Base-by-base conservation (phyloP, 2,329 filamentous ascomycete species). In the Aspergillus eucalypticola region DNA sequence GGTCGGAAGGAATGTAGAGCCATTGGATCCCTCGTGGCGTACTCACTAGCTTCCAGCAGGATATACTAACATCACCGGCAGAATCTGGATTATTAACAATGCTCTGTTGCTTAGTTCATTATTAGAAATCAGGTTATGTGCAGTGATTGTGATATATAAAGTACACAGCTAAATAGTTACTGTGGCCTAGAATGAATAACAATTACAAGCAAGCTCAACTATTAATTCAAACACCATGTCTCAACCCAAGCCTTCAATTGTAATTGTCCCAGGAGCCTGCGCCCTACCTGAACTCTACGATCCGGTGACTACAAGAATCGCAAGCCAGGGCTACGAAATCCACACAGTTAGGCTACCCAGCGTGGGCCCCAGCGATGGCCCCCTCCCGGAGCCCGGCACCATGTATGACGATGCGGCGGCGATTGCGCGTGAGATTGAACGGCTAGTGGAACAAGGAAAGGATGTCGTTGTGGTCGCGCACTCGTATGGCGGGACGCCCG, bases 161-260 rank as follows among this genome's bases (percentile, higher is more conserved):
- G 32, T 15, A 13, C 4, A 35, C 11, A 35, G 11, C 32, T 4
- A 2, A 6, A 13, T 35, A 13, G 32, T 2, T 13, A 35, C 5
- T 13, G 29, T 32, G 11, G 32, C 10, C 10, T 35, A 13, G 32
- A 2, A 15, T 35, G 32, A 35, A 4, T 3, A 35, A 11, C 32
- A 35, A 35, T 15, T 35, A 15, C 32, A 15, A 13, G 32, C 32
- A 35, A 35, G 5, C 11, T 35, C 32, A 35, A 5, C 4, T 6
- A 35, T 15, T 2, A 5, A 5, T 35, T 35, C 1, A 5, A 13
- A 78, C 61, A 23, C 73, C 70, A 50, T 69, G 73, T 29, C 44
- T 27, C 21, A 27, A 25, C 1, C 23, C 5, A 29, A 49, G n/a
- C 44, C 44, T 8, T 49, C 44, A 8, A 49, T 49, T 5, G 23